Evolutionary conservation across 169 alveolate genomes (phyloP).

Genomic region (Eimeria praecox): DNA sequence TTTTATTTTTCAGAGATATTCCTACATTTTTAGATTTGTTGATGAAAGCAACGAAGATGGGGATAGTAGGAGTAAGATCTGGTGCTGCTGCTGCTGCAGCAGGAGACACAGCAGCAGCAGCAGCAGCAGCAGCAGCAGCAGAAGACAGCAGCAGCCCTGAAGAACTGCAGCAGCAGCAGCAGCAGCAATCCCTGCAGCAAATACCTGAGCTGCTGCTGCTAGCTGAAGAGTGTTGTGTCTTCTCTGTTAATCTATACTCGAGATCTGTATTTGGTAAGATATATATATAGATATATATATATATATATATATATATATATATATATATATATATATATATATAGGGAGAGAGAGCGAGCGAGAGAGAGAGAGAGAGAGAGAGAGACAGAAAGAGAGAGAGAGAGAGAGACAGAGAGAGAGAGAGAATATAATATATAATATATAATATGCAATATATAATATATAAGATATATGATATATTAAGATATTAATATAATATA

Average conservation of each 20-base stretch:
- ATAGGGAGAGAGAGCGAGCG: too few species aligned
- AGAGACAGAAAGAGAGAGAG: too few species aligned
- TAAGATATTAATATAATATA: too few species aligned
- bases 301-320: too few species aligned
- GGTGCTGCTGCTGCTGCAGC: slow-evolving; percentile 13
- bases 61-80: slow-evolving; percentile 68
- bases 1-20: slow-evolving; percentile 34
- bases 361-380: too few species aligned
- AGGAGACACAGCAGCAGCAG: background rate
- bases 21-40: slow-evolving; percentile 62
- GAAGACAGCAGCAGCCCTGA: background rate
- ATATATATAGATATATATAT: too few species aligned
- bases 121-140: slow-evolving; percentile 11
- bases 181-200: slow-evolving; percentile 60
- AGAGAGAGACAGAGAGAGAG: too few species aligned
- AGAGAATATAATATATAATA: too few species aligned
- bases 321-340: too few species aligned
- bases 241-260: slow-evolving; percentile 93
- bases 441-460: too few species aligned
- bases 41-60: slow-evolving; percentile 80
- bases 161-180: slow-evolving; percentile 31
- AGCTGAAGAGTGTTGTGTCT: slow-evolving; percentile 82
- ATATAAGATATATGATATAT: too few species aligned
- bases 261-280: slow-evolving; percentile 89
- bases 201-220: slow-evolving; percentile 53